These are phyloP conservation scores for Penicillium sp. DNA, from an alignment of 2,329 filamentous ascomycete species.

Conservation along the genomic window DNA sequence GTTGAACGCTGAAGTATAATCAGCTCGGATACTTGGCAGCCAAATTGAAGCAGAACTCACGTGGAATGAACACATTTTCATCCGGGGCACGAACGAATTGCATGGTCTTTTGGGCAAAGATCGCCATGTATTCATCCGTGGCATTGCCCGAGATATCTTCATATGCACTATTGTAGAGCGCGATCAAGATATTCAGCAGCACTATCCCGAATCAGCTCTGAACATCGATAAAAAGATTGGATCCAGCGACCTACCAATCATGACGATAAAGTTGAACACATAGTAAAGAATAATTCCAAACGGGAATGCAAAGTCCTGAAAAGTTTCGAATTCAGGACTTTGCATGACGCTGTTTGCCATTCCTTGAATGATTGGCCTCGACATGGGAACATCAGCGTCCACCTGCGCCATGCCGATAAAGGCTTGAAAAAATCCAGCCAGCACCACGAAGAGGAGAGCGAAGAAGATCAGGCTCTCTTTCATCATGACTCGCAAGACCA, in stretches of 20 bases:
- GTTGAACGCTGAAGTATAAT: conserved; percentile 60
- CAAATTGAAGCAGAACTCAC: conserved; percentile 28
- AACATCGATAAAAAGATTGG: neutral
- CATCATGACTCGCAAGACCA: conserved; percentile 94
- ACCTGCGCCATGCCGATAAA: conserved; percentile 87
- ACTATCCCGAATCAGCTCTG: conserved; percentile 41
- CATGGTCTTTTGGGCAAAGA: conserved; percentile 91
- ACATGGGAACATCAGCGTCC: conserved; percentile 58
- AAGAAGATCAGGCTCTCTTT: conserved; percentile 95
- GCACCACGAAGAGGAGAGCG: conserved; percentile 74
- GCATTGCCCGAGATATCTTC: conserved; percentile 90
- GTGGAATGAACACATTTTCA: conserved; percentile 96
- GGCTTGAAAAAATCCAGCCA: conserved; percentile 76
- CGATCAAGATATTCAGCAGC: conserved; percentile 91
- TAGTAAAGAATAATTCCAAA: conserved; percentile 97
- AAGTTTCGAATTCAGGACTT: conserved; percentile 80
- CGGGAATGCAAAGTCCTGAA: conserved; percentile 83
- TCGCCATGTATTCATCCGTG: conserved; percentile 87
- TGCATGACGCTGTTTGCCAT: conserved; percentile 87
- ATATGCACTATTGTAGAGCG: conserved; percentile 93
- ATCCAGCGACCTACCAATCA: conserved; percentile 53
- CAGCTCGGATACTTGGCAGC: too few species aligned
- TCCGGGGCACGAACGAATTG: conserved; percentile 95
- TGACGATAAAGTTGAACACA: conserved; percentile 93
- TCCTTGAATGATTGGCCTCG: conserved; percentile 45